Percentiles rank a stretch among this genome's conserved stretches.
phyloP scores from a whole-genome alignment of 78 protist species.

The Tieghemostelium lacteum region DNA sequence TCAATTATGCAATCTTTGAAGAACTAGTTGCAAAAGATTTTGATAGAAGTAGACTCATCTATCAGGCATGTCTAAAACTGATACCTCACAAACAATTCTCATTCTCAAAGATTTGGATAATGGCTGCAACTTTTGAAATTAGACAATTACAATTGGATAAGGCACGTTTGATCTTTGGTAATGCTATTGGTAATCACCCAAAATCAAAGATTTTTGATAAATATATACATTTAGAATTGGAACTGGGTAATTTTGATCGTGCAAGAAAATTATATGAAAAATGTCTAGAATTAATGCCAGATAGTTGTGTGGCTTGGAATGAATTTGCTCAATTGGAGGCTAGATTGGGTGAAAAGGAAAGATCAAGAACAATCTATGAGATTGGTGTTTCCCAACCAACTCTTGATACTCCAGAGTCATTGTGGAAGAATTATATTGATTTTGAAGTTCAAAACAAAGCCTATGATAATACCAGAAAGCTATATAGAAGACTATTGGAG shows the following conservation, averaged over 20 bases:
- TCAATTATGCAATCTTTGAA: conserved; percentile 96
- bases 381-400: conserved; percentile 92
- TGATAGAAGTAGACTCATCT: conserved; percentile 91
- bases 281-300: conserved; percentile 88
- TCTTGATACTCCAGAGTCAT: conserved; percentile 95
- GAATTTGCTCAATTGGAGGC: conserved; percentile 93
- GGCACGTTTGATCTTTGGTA: conserved; percentile 68
- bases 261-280: conserved; percentile 91
- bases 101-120: conserved; percentile 96
- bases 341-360: conserved; percentile 86
- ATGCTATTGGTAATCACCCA: conserved; percentile 88
- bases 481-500: conserved; percentile 89
- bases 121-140: conserved; percentile 93
- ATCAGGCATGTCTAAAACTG: conserved; percentile 66
- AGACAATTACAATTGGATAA: conserved; percentile 86
- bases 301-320: conserved; percentile 90
- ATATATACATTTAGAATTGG: conserved; percentile 89
- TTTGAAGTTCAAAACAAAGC: conserved; percentile 85
- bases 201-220: conserved; percentile 86
- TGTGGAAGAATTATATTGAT: conserved; percentile 93
- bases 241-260: conserved; percentile 93
- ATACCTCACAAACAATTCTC: conserved; percentile 97
- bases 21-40: conserved; percentile 93
- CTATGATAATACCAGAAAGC: conserved; percentile 63
- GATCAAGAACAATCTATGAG: conserved; percentile 91